phyloP scores from a whole-genome alignment of 2,329 filamentous ascomycete genomes.

The Fonsecaea multimorphosa region DNA sequence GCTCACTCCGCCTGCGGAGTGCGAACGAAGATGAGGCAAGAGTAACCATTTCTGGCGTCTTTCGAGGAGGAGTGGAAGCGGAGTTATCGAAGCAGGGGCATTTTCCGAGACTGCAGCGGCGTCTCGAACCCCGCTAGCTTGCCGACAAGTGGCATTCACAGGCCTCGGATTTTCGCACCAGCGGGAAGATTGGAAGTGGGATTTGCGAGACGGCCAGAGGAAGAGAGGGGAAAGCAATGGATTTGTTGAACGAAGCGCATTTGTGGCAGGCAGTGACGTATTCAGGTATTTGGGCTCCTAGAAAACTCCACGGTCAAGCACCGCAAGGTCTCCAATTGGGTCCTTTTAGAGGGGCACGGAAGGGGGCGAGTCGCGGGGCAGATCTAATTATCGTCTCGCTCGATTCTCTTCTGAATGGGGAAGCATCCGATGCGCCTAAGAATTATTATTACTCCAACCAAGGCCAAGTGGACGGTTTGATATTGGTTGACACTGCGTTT shows the following conservation, averaged over 20 bases:
- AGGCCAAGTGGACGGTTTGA: not conserved
- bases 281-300: not conserved
- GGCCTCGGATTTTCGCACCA: conserved; percentile 19
- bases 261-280: conserved; percentile 8
- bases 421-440: not conserved
- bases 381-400: conserved; percentile 3
- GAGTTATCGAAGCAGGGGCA: conserved; percentile 1
- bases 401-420: conserved; percentile 2
- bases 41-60: conserved; percentile 1
- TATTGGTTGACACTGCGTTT: not conserved
- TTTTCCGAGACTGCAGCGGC: conserved; percentile 22
- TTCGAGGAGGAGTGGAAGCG: conserved; percentile 8
- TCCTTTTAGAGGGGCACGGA: conserved; percentile 1
- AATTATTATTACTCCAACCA: not conserved
- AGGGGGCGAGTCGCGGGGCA: too few species aligned
- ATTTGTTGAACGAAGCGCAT: not conserved
- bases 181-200: conserved; percentile 6
- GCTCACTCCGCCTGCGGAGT: conserved; percentile 16
- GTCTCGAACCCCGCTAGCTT: conserved; percentile 16
- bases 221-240: conserved; percentile 13
- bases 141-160: conserved; percentile 5
- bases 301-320: not conserved
- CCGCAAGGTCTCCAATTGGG: not conserved
- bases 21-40: conserved; percentile 7
- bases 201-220: not conserved